Base-by-base conservation (phyloP, 129 eudicot genomes). In the Artemisia tridentata region DNA sequence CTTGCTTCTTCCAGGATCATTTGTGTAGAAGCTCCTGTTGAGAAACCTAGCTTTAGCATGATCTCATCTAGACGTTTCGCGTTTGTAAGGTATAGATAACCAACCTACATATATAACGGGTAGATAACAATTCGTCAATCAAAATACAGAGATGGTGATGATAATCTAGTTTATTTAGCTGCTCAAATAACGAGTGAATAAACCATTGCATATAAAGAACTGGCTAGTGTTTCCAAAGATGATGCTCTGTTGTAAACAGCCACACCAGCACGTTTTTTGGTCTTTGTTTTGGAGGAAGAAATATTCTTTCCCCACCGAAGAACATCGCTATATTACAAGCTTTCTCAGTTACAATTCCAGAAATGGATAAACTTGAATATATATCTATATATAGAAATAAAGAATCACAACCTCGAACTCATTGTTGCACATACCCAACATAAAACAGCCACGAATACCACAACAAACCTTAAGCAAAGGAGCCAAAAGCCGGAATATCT, bases 191-290 rank as follows among this genome's bases (percentile, higher is more conserved):
- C 18, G 47, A 5, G 34, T 7, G 34, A 18, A 16, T 14, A 45
- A n/a, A 58, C 25, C 47, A 72, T 0, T 0, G 72, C 45, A 38
- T 65, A 3, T 20, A 82, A 69, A 61, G 75, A 79, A 87, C 86
- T 78, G 27, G 87, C 98, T 64, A 93, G 91, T 73, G 98, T 85
- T 85, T 93, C 98, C 31, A 89, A 78, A 58, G 97, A 93, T 71
- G 98, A 89, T 38, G 98, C 98, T 80, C 96, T 85, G 76, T 85
- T 89, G 81, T 93, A 93, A 76, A 90, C 96, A 71, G 98, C 96
- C 54, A 84, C 90, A 63, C 98, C 98, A 58, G 95, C 98, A 65
- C 98, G 97, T 60, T 87, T 93, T 80, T 84, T 93, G 65, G 96
- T 93, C 73, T 82, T 79, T 46, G 95, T 90, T 87, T 89, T 90